Conservation (phyloP, 345 rosid species). For the Eucalyptus viminalis region DNA sequence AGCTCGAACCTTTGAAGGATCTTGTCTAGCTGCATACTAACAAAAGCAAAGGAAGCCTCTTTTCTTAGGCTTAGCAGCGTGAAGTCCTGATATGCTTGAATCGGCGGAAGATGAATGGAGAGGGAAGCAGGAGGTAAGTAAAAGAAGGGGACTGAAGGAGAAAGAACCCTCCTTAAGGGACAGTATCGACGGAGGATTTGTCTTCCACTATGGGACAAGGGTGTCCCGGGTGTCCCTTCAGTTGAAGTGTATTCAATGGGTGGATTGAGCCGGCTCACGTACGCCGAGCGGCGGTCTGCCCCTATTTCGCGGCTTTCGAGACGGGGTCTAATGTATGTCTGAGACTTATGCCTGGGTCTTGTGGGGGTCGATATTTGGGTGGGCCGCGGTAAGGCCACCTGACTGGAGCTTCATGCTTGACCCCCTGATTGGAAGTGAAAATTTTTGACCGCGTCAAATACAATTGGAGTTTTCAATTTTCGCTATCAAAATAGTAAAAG, state of each 20-base stretch:
- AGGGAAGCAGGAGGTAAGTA: background rate
- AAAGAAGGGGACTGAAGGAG: background rate
- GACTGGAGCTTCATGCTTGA: background rate
- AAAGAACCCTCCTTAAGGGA: background rate
- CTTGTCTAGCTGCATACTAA: background rate
- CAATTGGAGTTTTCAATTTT: background rate
- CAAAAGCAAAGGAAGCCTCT: background rate
- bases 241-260: background rate
- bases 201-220: background rate
- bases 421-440: background rate
- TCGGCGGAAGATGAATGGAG: background rate
- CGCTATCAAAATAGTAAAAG: background rate
- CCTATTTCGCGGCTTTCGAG: background rate
- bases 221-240: background rate
- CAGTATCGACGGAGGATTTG: background rate
- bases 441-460: background rate
- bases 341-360: background rate
- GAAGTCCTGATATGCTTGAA: background rate
- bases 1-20: background rate
- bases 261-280: background rate
- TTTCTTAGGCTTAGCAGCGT: background rate
- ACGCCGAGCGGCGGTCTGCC: background rate
- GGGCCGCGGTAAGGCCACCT: no score
- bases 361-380: background rate
- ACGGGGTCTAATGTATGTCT: background rate